Base-by-base conservation (phyloP, 179 eudicot genomes). In the Camellia oleifera region DNA sequence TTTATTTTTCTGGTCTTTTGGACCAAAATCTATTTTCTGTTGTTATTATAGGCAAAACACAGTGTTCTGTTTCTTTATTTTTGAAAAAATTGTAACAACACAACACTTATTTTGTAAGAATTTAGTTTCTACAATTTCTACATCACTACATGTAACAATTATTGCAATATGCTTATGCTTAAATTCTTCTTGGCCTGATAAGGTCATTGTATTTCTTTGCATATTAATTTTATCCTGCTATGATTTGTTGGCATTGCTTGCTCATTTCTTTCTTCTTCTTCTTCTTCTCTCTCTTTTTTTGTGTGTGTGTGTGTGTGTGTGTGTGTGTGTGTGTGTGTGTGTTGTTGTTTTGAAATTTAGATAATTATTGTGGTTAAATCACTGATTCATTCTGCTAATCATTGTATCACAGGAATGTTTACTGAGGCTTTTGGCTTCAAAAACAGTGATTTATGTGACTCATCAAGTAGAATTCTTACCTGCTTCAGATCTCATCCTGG, bases 401-500 rank as follows among this genome's bases (percentile, higher is more conserved):
- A 57, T 74, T 64, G 11, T 63, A 61, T 83, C 45, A 44, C 84
- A 93, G 98, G 97, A 92, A 79, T 92, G 97, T 81, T 68, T 93
- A 77, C 82, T 93, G 78, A 90, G 89, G 46, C 78, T 90, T 54
- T 79, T 90, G 77, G 74, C 80, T 23, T 86, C 91, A 4, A 93
- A 93, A 83, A 93, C 98, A 56, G 89, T 92, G 74, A 85, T 93
- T 50, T 93, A 86, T 81, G 94, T 93, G 71, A 92, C 98, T 23
- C 96, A 93, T 81, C 98, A 93, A 85, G 87, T 93, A 23, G 98
- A 93, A 78, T 93, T 93, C 86, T 80, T 93, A 69, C 93, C 92
- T 18, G 78, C 88, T 69, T 93, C 94, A 7, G 97, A 93, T 86
- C 82, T 92, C 58, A 89, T 93, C 76, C 81, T 93, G 93, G 97